phyloP scores from a whole-genome alignment of 164 flowering plant species.

The Protea cynaroides region DNA sequence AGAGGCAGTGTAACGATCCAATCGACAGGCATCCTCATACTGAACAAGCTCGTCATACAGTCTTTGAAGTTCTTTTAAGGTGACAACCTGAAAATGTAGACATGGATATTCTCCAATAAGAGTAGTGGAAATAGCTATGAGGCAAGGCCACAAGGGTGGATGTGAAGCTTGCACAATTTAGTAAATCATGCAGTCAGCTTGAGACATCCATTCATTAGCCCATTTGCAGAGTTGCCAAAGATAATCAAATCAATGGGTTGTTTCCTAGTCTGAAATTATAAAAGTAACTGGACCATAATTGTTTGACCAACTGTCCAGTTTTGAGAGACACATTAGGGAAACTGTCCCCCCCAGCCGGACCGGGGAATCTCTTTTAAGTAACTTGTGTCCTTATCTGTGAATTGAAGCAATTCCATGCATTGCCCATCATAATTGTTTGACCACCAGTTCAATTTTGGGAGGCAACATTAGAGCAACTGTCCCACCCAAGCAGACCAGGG shows the following conservation, averaged over 20 bases:
- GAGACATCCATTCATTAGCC: no score
- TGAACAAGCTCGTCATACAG: slow-evolving; percentile 87
- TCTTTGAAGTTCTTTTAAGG: slow-evolving; percentile 81
- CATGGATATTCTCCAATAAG: slow-evolving; percentile 8
- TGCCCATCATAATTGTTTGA: no score
- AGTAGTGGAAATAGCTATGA: neutral
- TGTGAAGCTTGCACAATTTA: neutral
- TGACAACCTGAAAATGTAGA: slow-evolving; percentile 48
- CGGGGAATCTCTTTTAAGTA: no score
- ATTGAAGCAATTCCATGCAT: no score
- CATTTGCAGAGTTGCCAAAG: neutral
- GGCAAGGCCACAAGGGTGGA: neutral
- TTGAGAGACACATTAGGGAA: neutral
- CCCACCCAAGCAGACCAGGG: no score
- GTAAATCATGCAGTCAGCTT: no score
- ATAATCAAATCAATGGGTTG: neutral
- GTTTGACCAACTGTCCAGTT: neutral
- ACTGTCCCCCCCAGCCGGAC: neutral
- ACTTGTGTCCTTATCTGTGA: no score
- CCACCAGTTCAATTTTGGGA: no score
- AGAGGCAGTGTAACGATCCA: slow-evolving; percentile 68
- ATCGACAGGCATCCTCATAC: slow-evolving; percentile 60
- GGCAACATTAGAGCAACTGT: no score
- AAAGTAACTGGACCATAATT: neutral
- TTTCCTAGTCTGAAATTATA: neutral